Evolutionary conservation across 148 eudicot species (phyloP).

Genomic region (Pharnaceum exiguum): DNA sequence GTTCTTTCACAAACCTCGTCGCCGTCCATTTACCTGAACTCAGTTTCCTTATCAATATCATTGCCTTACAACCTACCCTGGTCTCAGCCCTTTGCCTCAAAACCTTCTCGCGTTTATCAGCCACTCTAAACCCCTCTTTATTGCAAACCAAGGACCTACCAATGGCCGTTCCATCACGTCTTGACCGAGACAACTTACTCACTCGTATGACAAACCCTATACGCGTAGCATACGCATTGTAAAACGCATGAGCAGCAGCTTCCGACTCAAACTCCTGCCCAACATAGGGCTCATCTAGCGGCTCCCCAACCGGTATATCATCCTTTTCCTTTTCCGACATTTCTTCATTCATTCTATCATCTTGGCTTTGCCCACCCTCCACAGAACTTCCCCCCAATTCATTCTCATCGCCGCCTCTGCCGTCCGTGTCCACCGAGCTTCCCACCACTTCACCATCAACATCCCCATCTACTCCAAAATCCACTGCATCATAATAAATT

Average conservation of each 20-base stretch:
- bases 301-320: conserved; percentile 28
- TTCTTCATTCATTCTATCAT: conserved; percentile 49
- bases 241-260: conserved; percentile 90
- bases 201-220: conserved; percentile 88
- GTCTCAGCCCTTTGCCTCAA: conserved; percentile 87
- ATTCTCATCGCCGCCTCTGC: conserved; percentile 48
- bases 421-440: conserved; percentile 56
- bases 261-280: conserved; percentile 94
- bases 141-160: conserved; percentile 95
- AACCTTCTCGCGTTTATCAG: conserved; percentile 87
- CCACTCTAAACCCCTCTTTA: conserved; percentile 83
- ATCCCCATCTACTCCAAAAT: conserved; percentile 67
- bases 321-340: conserved; percentile 50
- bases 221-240: conserved; percentile 73
- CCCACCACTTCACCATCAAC: conserved; percentile 61
- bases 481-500: conserved; percentile 44
- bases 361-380: conserved; percentile 50
- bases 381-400: conserved; percentile 62
- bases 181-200: conserved; percentile 90
- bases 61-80: conserved; percentile 95
- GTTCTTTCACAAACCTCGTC: conserved; percentile 89
- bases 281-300: conserved; percentile 70
- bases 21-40: conserved; percentile 82
- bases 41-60: conserved; percentile 84
- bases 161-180: conserved; percentile 91